Evolutionary conservation across 2,329 filamentous ascomycete genomes (phyloP).

Genomic region (Keithomyces neogunnii): DNA sequence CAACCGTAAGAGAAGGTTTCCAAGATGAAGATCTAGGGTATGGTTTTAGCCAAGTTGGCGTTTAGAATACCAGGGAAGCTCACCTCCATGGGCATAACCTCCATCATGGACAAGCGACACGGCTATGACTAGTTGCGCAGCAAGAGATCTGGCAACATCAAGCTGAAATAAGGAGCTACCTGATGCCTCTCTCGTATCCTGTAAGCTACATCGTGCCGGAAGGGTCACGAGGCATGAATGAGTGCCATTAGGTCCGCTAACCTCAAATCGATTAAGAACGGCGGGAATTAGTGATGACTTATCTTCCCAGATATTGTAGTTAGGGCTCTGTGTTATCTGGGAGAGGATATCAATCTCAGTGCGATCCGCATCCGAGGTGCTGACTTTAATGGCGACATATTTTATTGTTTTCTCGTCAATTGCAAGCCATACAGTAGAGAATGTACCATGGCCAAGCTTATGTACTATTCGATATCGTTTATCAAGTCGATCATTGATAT

Average conservation of each 20-base stretch:
- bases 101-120: constrained; percentile 19
- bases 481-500: constrained; percentile 27
- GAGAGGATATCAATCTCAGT: constrained; percentile 17
- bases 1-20: constrained; percentile 23
- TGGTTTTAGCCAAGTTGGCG: neutral
- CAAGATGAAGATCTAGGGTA: constrained; percentile 20
- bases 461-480: constrained; percentile 14
- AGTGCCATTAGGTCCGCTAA: constrained; percentile 19
- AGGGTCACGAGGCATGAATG: constrained; percentile 19
- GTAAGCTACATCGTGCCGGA: constrained; percentile 18
- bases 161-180: constrained; percentile 15
- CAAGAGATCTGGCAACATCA: constrained; percentile 17
- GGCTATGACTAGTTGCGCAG: constrained; percentile 20
- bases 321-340: constrained; percentile 1
- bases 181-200: constrained; percentile 12
- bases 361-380: constrained; percentile 13
- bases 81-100: constrained; percentile 24
- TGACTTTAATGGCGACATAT: constrained; percentile 14
- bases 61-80: neutral
- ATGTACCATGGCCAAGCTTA: constrained; percentile 14
- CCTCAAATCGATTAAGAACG: constrained; percentile 16
- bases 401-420: constrained; percentile 14
- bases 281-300: constrained; percentile 8
- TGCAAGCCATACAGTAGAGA: constrained; percentile 17
- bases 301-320: neutral